Percentiles rank a stretch among this genome's conserved stretches.
Evolutionary conservation across 2,329 filamentous ascomycete genomes (phyloP).

Genomic region (Amesomyces nigricolor): DNA sequence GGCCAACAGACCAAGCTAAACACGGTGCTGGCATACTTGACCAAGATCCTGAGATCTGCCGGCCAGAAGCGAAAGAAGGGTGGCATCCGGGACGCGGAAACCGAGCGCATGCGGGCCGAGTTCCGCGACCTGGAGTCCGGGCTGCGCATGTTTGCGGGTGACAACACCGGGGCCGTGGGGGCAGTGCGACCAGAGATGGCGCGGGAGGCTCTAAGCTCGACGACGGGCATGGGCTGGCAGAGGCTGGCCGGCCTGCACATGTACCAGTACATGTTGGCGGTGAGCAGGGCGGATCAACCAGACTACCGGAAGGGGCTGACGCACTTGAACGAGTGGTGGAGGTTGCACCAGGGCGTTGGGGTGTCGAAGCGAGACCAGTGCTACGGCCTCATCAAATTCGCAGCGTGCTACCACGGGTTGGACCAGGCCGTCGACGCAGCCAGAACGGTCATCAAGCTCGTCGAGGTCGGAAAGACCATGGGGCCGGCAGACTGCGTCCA

Average conservation of each 20-base stretch:
- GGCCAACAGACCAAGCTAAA: not conserved
- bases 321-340: slow-evolving; percentile 1
- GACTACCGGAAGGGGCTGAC: not conserved
- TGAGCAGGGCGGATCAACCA: not conserved
- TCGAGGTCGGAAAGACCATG: not conserved
- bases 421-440: not conserved
- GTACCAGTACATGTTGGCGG: not conserved
- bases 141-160: not conserved
- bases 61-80: not conserved
- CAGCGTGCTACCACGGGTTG: not conserved
- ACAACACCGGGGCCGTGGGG: not conserved
- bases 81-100: not conserved
- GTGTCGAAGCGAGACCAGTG: not conserved
- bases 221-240: not conserved
- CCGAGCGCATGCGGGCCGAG: not conserved
- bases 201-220: not conserved
- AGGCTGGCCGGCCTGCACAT: not conserved
- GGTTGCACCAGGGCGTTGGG: not conserved
- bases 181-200: not conserved
- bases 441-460: not conserved
- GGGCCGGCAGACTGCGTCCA: not conserved
- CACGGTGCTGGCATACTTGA: not conserved
- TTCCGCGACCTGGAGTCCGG: not conserved
- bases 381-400: not conserved
- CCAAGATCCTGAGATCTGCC: not conserved